Evolutionary conservation across 1,284 basidiomycete genomes (phyloP).

Genomic region (Pyrrhoderma noxium): DNA sequence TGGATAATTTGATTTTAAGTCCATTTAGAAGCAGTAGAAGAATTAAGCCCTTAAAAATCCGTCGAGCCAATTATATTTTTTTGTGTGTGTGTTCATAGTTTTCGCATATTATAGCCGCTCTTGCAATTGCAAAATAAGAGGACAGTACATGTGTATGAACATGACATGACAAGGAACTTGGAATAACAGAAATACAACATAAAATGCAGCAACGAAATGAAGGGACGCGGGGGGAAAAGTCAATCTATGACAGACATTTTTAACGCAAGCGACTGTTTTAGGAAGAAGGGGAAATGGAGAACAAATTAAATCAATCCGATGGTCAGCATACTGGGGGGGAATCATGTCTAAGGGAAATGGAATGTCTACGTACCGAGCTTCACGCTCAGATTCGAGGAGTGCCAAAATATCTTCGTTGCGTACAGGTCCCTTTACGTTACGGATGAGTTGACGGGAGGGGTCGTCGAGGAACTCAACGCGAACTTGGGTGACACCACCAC

Average conservation of each 20-base stretch:
- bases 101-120: background rate
- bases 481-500: slow-evolving; percentile 99
- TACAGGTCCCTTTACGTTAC: slow-evolving; percentile 99
- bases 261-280: slow-evolving; percentile 36
- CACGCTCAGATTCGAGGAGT: slow-evolving; percentile 97
- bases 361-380: slow-evolving; percentile 80
- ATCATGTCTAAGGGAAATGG: too few relatives aligned
- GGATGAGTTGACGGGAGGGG: slow-evolving; percentile 91
- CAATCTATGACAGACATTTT: background rate
- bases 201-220: background rate
- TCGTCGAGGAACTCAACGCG: slow-evolving; percentile 99
- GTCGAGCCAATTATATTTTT: too few relatives aligned
- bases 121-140: slow-evolving; percentile 11
- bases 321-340: too few relatives aligned
- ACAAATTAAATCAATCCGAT: too few relatives aligned
- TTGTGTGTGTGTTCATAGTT: too few relatives aligned
- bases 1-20: too few relatives aligned
- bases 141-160: slow-evolving; percentile 10
- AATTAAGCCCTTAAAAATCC: too few relatives aligned
- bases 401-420: slow-evolving; percentile 96
- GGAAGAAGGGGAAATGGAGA: background rate
- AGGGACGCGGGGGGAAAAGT: background rate
- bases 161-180: slow-evolving; percentile 3
- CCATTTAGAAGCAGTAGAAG: too few relatives aligned
- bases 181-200: slow-evolving; percentile 4